phyloP scores from a whole-genome alignment of 371 early-diverging fungal genomes.

The Chytridiales sp. region DNA sequence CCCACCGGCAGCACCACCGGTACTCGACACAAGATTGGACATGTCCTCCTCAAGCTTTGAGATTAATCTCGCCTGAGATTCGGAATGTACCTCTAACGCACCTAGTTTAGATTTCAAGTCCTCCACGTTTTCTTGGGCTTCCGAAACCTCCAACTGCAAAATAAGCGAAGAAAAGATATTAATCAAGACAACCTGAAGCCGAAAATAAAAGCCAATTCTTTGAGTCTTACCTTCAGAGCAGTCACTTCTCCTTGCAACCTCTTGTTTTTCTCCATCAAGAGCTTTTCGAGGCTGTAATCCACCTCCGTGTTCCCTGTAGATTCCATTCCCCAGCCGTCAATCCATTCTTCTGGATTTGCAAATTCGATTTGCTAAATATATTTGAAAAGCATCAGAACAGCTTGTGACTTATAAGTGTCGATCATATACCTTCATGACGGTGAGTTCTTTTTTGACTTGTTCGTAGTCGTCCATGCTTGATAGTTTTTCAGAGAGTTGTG shows the following conservation, averaged over 20 bases:
- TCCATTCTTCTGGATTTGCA: not conserved
- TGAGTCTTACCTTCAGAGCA: constrained; percentile 56
- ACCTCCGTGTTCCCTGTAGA: constrained; percentile 26
- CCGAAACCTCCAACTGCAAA: not conserved
- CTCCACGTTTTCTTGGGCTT: not conserved
- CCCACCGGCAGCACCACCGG: no score
- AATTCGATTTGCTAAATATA: constrained; percentile 7
- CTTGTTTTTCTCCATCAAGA: constrained; percentile 81
- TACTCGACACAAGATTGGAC: constrained; percentile 21
- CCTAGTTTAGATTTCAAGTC: not conserved
- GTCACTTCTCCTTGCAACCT: constrained; percentile 73
- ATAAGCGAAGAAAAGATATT: not conserved
- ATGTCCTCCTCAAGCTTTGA: constrained; percentile 32
- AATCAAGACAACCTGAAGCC: not conserved
- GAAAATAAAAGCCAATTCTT: no score
- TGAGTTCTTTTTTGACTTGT: constrained; percentile 80
- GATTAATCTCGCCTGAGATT: constrained; percentile 18
- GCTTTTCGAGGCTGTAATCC: constrained; percentile 61
- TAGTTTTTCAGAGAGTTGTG: constrained; percentile 27
- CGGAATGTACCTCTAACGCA: constrained; percentile 12
- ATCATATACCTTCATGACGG: constrained; percentile 72
- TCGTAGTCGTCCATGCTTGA: constrained; percentile 66
- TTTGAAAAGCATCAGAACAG: not conserved
- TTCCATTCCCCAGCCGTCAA: not conserved
- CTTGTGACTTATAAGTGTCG: not conserved